Conservation (phyloP, 2,329 filamentous ascomycete species). For the Leptodontidium sp. region DNA sequence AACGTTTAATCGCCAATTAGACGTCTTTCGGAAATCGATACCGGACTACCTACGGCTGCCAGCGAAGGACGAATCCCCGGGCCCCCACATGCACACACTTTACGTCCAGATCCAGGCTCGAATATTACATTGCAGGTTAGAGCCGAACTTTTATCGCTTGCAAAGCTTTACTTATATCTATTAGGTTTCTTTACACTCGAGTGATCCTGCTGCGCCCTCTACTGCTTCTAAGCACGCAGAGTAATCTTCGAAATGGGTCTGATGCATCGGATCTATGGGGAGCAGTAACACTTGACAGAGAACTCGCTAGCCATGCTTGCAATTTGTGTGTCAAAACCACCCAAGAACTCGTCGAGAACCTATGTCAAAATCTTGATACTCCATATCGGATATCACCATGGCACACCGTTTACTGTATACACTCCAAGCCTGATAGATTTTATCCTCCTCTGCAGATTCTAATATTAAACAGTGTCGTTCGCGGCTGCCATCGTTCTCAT, state of each 20-base stretch:
- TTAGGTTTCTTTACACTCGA: conserved; percentile 28
- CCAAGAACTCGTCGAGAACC: conserved; percentile 27
- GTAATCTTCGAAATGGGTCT: not conserved
- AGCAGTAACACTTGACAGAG: conserved; percentile 1
- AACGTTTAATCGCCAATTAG: conserved; percentile 32
- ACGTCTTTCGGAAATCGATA: conserved; percentile 27
- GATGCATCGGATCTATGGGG: not conserved
- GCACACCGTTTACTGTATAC: conserved; percentile 38
- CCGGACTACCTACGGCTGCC: conserved; percentile 27
- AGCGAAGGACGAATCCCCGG: not conserved
- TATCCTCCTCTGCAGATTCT: not conserved
- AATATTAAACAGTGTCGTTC: conserved; percentile 22
- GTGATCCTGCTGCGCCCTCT: conserved; percentile 26
- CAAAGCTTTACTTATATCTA: not conserved
- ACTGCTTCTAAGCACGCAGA: conserved; percentile 17
- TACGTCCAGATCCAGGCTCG: conserved; percentile 31
- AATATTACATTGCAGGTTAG: conserved; percentile 33
- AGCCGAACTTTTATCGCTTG: not conserved
- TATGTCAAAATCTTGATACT: conserved; percentile 26
- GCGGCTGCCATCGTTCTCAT: conserved; percentile 26
- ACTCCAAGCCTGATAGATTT: not conserved
- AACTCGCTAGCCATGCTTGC: conserved; percentile 27
- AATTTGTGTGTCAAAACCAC: conserved; percentile 34
- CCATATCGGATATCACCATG: conserved; percentile 31
- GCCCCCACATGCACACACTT: conserved; percentile 1